phyloP scores from a whole-genome alignment of 2,329 filamentous ascomycete genomes.

The Graphilbum fragrans region DNA sequence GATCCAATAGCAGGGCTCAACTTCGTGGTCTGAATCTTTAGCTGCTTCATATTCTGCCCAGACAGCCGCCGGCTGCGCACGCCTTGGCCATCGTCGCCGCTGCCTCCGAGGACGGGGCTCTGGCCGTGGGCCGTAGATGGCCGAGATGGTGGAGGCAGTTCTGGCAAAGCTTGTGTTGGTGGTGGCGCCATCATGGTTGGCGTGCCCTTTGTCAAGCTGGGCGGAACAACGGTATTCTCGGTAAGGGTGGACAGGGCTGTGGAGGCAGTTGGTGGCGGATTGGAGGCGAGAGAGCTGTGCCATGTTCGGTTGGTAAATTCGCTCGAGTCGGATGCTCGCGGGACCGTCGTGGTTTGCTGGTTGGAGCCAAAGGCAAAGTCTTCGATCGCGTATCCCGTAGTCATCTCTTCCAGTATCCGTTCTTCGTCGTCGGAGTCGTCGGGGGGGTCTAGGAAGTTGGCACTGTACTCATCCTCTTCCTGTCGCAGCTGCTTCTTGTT shows the following conservation, averaged over 20 bases:
- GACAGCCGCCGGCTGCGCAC: constrained; percentile 71
- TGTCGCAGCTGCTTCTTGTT: constrained; percentile 6
- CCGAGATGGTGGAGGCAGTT: constrained; percentile 26
- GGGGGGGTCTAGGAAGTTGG: constrained; percentile 45
- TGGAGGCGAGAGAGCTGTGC: constrained; percentile 67
- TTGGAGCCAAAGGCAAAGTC: constrained; percentile 67
- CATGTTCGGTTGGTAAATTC: constrained; percentile 65
- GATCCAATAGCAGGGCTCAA: constrained; percentile 14
- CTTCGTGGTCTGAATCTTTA: constrained; percentile 72
- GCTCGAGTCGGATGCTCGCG: constrained; percentile 74
- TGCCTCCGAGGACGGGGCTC: constrained; percentile 7
- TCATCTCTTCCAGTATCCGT: constrained; percentile 76
- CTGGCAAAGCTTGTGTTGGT: constrained; percentile 33
- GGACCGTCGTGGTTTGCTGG: constrained; percentile 32
- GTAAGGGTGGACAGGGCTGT: constrained; percentile 61
- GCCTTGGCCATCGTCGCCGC: constrained; percentile 20
- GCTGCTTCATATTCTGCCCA: constrained; percentile 64
- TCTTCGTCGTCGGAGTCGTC: constrained; percentile 62
- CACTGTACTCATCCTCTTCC: neutral
- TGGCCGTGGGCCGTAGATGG: constrained; percentile 17
- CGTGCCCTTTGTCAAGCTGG: constrained; percentile 16
- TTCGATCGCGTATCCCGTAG: constrained; percentile 67
- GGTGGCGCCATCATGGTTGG: constrained; percentile 28
- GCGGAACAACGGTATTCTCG: constrained; percentile 32
- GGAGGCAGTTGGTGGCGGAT: constrained; percentile 50